A percentile compares a stretch with the other conserved stretches of the same genome.
These are phyloP conservation scores for Triangularia verruculosa DNA, from an alignment of 2,329 filamentous ascomycete species.

Conservation along the genomic window DNA sequence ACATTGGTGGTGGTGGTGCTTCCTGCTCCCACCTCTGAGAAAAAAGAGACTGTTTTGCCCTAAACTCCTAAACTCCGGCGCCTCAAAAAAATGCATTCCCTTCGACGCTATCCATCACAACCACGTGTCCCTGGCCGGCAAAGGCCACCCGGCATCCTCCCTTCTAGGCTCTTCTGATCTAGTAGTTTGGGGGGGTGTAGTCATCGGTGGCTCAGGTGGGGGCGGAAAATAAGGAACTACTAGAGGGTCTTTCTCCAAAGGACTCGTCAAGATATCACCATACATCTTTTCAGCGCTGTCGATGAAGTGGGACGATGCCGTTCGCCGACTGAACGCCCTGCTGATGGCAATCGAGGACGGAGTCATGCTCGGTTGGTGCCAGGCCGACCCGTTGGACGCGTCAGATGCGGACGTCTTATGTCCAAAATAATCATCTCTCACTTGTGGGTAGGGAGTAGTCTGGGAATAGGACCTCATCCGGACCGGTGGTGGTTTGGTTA, in stretches of 20 bases:
- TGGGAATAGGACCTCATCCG: background rate
- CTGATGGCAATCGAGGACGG: background rate
- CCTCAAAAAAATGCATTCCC: background rate
- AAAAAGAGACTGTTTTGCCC: background rate
- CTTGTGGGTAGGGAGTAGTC: background rate
- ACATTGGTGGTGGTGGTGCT: background rate
- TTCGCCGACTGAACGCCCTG: background rate
- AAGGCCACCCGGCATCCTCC: constrained; percentile 23
- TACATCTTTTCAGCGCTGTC: constrained; percentile 21
- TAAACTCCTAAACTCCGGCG: constrained; percentile 5
- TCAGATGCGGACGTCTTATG: background rate
- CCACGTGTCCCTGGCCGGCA: constrained; percentile 11
- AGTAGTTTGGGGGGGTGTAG: background rate
- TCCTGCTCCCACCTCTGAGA: background rate
- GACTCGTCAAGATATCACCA: constrained; percentile 19
- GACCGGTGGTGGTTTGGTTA: background rate
- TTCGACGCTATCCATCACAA: constrained; percentile 4
- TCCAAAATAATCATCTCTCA: background rate
- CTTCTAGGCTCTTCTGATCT: background rate
- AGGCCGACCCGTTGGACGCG: background rate
- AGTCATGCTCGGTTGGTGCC: background rate
- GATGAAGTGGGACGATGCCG: constrained; percentile 11
- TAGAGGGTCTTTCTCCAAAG: constrained; percentile 10
- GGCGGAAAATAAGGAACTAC: background rate
- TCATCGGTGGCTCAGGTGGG: background rate